Evolutionary conservation across 1,139 yeast genomes (phyloP), one percentile per base, ranked within the genome.

Genomic region (Magnusiomyces suaveolens): DNA sequence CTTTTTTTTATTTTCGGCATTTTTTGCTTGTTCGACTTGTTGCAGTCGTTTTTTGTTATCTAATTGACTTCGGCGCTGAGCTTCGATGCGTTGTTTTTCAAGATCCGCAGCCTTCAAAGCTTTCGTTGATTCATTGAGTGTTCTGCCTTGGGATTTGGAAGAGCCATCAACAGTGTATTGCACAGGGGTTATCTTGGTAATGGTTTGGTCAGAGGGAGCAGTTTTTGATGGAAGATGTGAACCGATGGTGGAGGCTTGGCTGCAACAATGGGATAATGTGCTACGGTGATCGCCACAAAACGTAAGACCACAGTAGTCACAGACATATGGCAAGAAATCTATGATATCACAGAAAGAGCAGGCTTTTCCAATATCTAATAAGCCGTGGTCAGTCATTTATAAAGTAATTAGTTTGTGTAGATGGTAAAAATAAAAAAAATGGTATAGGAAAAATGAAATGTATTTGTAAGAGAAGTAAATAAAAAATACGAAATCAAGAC

Each of bases 281-380:
- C 68, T 67, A 46, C 83, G 66, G 63, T 81, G 85, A 32, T 74
- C 72, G 12, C 74, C 69, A 64, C 86, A 81, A 61, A 67, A 79
- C 3, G 71, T 67, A 39, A 66, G 64, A 24, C 72, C 67, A 63
- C 86, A 81, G 56, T 68, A 72, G 52, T 76, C 78, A 66, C 86
- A 81, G 18, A 44, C 49, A 20, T 12, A 52, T 36, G 86, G 86
- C 25, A 81, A 69, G 58, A 81, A 81, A 63, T 81, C 85, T 20
- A 80, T 69, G 58, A 71, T 74, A 55, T 74, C 71, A 64, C 86
- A 81, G 23, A 57, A 52, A 43, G 60, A 60, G 64, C 86, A 81
- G 63, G 80, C 80, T 54, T 73, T 69, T 44, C 86, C 86, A 2
- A 80, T 72, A 58, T 80, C 76, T 64, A 81, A 70, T 39, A 79